phyloP scores from a whole-genome alignment of 2,329 filamentous ascomycete genomes.

The Xenoacremonium recifei region DNA sequence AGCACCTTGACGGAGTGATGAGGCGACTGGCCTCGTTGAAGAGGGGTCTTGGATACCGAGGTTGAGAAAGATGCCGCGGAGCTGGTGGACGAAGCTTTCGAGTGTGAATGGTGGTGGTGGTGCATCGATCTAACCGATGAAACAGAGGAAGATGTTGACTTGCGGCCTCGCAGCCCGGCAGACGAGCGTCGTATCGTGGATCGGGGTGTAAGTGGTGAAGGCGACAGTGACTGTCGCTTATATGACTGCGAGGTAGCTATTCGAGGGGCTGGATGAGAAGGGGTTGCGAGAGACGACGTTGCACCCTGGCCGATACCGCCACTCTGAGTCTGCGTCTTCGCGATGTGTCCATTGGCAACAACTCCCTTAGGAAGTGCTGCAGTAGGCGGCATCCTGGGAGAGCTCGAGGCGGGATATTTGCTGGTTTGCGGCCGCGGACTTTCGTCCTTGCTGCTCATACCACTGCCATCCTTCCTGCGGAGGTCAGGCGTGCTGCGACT shows the following conservation, averaged over 20 bases:
- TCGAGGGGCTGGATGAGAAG: constrained; percentile 28
- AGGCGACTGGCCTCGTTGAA: constrained; percentile 67
- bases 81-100: constrained; percentile 91
- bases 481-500: constrained; percentile 62
- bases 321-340: constrained; percentile 26
- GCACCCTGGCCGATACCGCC: constrained; percentile 18
- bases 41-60: constrained; percentile 66
- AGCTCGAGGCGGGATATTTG: constrained; percentile 48
- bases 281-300: constrained; percentile 24
- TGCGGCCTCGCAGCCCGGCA: constrained; percentile 80
- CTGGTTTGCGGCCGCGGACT: constrained; percentile 61
- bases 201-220: constrained; percentile 83
- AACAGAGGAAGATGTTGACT: constrained; percentile 93
- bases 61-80: constrained; percentile 73
- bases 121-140: constrained; percentile 91
- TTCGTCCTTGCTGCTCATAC: constrained; percentile 48
- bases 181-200: constrained; percentile 83
- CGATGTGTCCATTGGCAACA: constrained; percentile 49
- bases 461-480: constrained; percentile 45
- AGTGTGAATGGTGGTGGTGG: constrained; percentile 82
- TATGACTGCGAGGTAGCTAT: constrained; percentile 42
- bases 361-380: constrained; percentile 49
- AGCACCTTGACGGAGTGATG: constrained; percentile 95
- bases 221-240: constrained; percentile 79
- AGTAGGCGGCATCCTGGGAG: constrained; percentile 35